Base-by-base conservation (phyloP, 78 protist species). In the Dictyostelium purpureum region DNA sequence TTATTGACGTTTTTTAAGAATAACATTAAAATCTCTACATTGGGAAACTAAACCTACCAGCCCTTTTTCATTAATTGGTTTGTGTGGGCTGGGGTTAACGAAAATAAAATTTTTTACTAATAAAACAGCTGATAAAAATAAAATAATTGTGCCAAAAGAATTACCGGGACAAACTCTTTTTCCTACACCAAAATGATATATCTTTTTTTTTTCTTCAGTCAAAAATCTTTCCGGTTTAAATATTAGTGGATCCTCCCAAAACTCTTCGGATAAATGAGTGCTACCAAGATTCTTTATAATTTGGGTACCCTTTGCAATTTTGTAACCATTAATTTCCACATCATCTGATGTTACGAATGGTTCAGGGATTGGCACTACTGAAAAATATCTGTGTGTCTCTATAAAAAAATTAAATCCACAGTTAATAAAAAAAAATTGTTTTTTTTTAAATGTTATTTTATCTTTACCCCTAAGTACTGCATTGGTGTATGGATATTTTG, bases 241-340 rank as follows among this genome's bases (percentile, higher is more conserved):
- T 42, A 18, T 11, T 19, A 49, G 37, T 67, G 90, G 90, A 9
- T 51, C n/a, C 0, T 40, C 37, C 90, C 90, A 82, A 37, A 14
- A 74, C 24, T 82, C 31, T 19, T 33, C 73, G 38, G 24, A 11
- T 19, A 35, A 6, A 38, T n/a, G 6, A 6, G 40, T 51, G 24
- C 65, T 38, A 42, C 6, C 38, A 43, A 54, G 31, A 42, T 69
- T 66, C 40, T 28, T 35, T 4, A 82, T 54, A 19, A 82, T 40
- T 61, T 73, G 79, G 12, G 82, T 28, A 57, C 91, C 91, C 43
- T 70, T 73, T 42, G 91, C 75, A 59, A 45, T 73, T 67, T 73
- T 61, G 14, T 31, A 31, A 2, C 69, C 69, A 26, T 26, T 26
- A 12, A 61, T 26, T 31, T 61, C 69, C 3, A 61, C 69, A 61